Evolutionary conservation across 164 flowering plant species (phyloP), one percentile per base, ranked within the genome.

Genomic region (Chloranthus sessilifolius): DNA sequence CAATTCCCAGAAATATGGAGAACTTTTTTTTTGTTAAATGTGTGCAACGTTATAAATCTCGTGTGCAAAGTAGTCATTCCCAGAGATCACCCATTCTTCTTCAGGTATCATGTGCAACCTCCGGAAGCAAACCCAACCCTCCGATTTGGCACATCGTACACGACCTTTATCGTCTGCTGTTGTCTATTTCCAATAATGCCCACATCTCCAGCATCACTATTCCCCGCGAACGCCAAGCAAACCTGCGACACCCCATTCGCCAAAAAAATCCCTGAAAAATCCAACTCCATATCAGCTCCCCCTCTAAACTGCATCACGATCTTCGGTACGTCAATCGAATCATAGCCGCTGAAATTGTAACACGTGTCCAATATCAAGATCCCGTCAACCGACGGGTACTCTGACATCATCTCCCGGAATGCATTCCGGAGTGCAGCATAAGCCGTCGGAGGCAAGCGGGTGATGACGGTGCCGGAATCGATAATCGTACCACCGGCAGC

Each of bases 391-490:
- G 62, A 38, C 5, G 47, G 37, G 49, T 68, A 68, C 6, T 28
- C 48, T 0, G 47, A n/a, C 68, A 72, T 58, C 12, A 5, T 16
- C 6, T 24, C 14, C 47, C 30, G 37, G 38, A 67, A 63, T 2
- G 52, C 51, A 3, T 58, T 15, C 1, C 49, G 39, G 15, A 67
- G 62, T 5, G 60, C 43, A 5, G 55, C 21, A 52, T 68, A 72
- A 1, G 59, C 63, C 12, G 59, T 17, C 6, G 60, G 50, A 14
- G 70, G 70, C 8, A 72, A 55, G 9, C 73, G 65, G 9, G 68
- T 58, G 10, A 72, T 67, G 47, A 68, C 60, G 3, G 70, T 72
- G n/a, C 76, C 70, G 12, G 73, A 72, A 55, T 72, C 76, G 15
- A 72, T 55, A 1, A 72, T 58, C 2, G 65, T 61, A 3, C 62